A percentile compares a stretch with the other conserved stretches of the same genome.
These are phyloP conservation scores for Trypanosomatidae sp. DNA, from an alignment of 208 protist species.

Conservation along the genomic window DNA sequence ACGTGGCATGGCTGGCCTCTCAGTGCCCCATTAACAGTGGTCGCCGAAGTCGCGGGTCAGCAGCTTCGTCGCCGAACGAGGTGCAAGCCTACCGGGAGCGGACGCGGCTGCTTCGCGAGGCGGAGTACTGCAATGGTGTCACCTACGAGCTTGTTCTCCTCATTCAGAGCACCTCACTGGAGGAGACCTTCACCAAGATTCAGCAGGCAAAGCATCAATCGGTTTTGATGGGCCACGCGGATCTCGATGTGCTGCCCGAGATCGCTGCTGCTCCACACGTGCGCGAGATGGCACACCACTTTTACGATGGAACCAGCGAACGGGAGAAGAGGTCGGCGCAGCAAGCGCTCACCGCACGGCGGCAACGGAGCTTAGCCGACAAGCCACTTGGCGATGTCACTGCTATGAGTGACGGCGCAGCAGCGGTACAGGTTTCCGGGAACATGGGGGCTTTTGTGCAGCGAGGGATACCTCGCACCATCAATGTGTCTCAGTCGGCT, in stretches of 20 bases:
- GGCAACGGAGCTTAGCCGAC: background rate
- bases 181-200: slow-evolving; percentile 49
- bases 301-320: slow-evolving; percentile 49
- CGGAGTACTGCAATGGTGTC: slow-evolving; percentile 52
- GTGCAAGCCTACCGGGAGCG: slow-evolving; percentile 41
- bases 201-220: slow-evolving; percentile 59
- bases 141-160: slow-evolving; percentile 71
- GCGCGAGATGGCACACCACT: slow-evolving; percentile 52
- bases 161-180: slow-evolving; percentile 63
- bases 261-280: slow-evolving; percentile 63
- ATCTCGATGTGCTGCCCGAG: slow-evolving; percentile 75
- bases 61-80: slow-evolving; percentile 22
- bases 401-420: background rate
- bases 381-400: background rate
- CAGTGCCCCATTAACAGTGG: background rate
- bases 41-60: background rate
- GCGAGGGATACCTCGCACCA: slow-evolving; percentile 35
- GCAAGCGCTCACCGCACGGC: background rate
- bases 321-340: slow-evolving; percentile 5
- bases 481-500: slow-evolving; percentile 55
- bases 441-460: slow-evolving; percentile 51
- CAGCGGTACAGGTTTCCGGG: background rate
- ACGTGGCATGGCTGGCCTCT: slow-evolving; percentile 23
- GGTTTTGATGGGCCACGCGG: slow-evolving; percentile 77
- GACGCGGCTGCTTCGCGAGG: slow-evolving; percentile 49